Conservation (phyloP, 2,329 filamentous ascomycete genomes). For the Colletotrichum neosansevieriae region DNA sequence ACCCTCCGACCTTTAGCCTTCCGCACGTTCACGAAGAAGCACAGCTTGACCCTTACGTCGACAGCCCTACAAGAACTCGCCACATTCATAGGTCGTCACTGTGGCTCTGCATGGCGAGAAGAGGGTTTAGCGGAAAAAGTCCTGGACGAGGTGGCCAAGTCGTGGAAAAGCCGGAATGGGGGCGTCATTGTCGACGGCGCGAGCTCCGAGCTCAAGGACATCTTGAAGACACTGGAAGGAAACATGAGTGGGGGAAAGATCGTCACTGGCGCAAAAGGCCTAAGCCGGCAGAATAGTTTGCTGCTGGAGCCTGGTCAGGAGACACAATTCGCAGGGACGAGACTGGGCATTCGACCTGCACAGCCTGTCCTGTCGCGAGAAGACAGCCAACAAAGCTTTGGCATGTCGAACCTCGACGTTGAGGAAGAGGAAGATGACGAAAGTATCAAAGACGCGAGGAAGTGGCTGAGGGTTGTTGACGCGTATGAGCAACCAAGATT, state of each 20-base stretch:
- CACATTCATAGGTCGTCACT: conserved; percentile 91
- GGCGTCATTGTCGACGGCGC: conserved; percentile 91
- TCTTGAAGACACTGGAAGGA: conserved; percentile 85
- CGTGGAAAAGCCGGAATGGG: conserved; percentile 91
- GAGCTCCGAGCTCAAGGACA: conserved; percentile 80
- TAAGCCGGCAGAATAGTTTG: conserved; percentile 74
- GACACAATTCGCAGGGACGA: conserved; percentile 64
- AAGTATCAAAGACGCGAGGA: conserved; percentile 74
- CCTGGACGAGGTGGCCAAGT: conserved; percentile 88
- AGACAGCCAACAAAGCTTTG: conserved; percentile 76
- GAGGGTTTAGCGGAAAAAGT: conserved; percentile 93
- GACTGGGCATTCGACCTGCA: conserved; percentile 65
- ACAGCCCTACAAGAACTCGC: conserved; percentile 87
- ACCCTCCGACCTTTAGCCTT: conserved; percentile 92
- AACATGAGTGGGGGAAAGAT: conserved; percentile 90
- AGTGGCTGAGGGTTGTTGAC: conserved; percentile 85
- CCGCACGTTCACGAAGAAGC: conserved; percentile 96
- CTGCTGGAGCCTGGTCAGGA: conserved; percentile 69
- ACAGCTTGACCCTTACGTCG: conserved; percentile 92
- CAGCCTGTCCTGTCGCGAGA: conserved; percentile 61
- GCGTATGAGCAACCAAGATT: conserved; percentile 89
- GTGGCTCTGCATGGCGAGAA: conserved; percentile 95
- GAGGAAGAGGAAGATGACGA: conserved; percentile 69
- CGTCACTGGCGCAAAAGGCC: conserved; percentile 61
- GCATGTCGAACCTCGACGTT: conserved; percentile 65